Evolutionary conservation across 495 filamentous ascomycete species (phyloP).

Genomic region (Penicillium waksmanii): DNA sequence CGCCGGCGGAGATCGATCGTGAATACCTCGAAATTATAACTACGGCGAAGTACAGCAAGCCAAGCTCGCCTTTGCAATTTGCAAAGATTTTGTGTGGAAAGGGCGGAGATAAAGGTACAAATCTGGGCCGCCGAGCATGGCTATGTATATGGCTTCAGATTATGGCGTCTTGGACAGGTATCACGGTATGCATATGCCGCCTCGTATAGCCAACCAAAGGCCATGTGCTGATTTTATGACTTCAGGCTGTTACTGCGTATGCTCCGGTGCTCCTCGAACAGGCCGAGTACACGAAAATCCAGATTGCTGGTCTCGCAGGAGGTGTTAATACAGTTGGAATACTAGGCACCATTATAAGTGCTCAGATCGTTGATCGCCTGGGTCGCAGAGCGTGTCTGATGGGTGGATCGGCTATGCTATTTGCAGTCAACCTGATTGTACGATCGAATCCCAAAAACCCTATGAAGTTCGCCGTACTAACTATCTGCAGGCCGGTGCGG

Average conservation of each 20-base stretch:
- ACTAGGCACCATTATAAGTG: conserved; percentile 56
- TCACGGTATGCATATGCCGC: conserved; percentile 38
- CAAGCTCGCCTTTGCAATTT: conserved; percentile 45
- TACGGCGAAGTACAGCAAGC: conserved; percentile 34
- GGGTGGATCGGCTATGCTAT: conserved; percentile 37
- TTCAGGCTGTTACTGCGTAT: conserved; percentile 47
- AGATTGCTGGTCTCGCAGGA: conserved; percentile 54
- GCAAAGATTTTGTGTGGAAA: conserved; percentile 37
- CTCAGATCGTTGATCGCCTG: conserved; percentile 55
- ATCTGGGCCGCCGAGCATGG: conserved; percentile 51
- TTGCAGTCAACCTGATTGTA: conserved; percentile 41
- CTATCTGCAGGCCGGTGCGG: conserved; percentile 33
- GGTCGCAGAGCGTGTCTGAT: conserved; percentile 52
- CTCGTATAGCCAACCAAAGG: background rate
- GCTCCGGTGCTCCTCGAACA: conserved; percentile 45
- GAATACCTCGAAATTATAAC: conserved; percentile 49
- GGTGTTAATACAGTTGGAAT: conserved; percentile 59
- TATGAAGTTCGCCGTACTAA: conserved; percentile 3
- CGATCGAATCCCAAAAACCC: background rate
- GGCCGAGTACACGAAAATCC: conserved; percentile 47
- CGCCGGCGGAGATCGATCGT: conserved; percentile 34
- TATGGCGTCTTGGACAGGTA: conserved; percentile 56
- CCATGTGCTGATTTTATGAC: background rate
- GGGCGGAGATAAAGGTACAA: conserved; percentile 31
- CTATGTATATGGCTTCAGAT: conserved; percentile 58